Evolutionary conservation across 352 stramenopile species (phyloP).

Genomic region (Phytopythium kandeliae): DNA sequence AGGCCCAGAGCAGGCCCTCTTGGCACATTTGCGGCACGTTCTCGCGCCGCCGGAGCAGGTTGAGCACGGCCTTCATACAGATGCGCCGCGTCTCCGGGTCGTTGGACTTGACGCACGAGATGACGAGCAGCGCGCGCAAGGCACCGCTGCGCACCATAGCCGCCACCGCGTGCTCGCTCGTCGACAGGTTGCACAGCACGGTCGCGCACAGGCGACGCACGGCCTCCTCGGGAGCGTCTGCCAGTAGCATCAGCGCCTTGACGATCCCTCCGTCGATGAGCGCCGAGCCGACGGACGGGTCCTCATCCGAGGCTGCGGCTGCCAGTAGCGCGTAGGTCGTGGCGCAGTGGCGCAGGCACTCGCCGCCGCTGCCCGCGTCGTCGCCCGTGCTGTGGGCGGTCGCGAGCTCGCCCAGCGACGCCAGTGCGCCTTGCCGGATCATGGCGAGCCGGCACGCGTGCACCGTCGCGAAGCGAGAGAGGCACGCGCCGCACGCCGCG

Average conservation of each 20-base stretch:
- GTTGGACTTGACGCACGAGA: constrained; percentile 79
- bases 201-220: constrained; percentile 76
- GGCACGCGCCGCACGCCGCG: constrained; percentile 50
- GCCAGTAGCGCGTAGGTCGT: constrained; percentile 63
- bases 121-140: constrained; percentile 83
- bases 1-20: constrained; percentile 67
- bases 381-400: constrained; percentile 40
- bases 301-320: constrained; percentile 4
- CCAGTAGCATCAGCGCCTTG: constrained; percentile 62
- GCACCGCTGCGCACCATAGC: constrained; percentile 85
- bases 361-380: constrained; percentile 16
- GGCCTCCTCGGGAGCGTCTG: constrained; percentile 59
- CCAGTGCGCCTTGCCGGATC: constrained; percentile 42
- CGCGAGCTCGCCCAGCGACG: constrained; percentile 45
- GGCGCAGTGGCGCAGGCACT: constrained; percentile 45
- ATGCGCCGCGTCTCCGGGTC: constrained; percentile 67
- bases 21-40: constrained; percentile 59
- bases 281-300: constrained; percentile 32
- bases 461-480: constrained; percentile 60
- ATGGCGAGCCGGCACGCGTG: constrained; percentile 44
- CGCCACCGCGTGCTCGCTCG: constrained; percentile 85
- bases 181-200: constrained; percentile 91
- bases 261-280: constrained; percentile 58
- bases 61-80: constrained; percentile 67
- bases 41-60: constrained; percentile 32